A percentile compares a stretch with the other conserved stretches of the same genome.
Evolutionary conservation across 177 flowering plant genomes (phyloP).

Genomic region (Telopea speciosissima): DNA sequence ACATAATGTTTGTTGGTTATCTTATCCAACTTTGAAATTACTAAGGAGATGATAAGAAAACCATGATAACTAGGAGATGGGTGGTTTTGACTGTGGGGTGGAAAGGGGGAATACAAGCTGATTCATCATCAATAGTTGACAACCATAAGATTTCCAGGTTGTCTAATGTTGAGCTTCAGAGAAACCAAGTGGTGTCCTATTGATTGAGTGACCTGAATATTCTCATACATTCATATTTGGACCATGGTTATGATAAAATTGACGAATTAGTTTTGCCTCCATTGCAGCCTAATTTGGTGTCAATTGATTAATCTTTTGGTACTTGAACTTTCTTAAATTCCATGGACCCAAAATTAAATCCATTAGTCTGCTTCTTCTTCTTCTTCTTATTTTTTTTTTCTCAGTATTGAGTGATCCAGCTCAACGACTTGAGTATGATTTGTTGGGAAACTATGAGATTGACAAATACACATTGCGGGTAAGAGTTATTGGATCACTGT

Average conservation of each 20-base stretch:
- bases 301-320: not conserved
- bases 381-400: slow-evolving; percentile 2
- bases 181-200: slow-evolving; percentile 1
- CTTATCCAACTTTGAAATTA: not conserved
- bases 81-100: not conserved
- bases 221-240: not conserved
- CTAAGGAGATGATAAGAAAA: too few relatives aligned
- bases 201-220: not conserved
- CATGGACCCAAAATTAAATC: not conserved
- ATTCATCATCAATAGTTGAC: not conserved
- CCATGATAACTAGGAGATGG: too few relatives aligned
- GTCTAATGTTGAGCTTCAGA: not conserved
- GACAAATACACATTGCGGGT: slow-evolving; percentile 71
- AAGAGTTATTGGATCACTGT: slow-evolving; percentile 12
- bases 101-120: not conserved
- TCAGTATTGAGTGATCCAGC: slow-evolving; percentile 77
- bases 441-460: slow-evolving; percentile 68
- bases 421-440: slow-evolving; percentile 69
- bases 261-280: not conserved
- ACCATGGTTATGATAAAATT: not conserved
- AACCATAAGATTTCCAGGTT: not conserved
- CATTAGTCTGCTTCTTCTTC: not conserved
- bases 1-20: not conserved
- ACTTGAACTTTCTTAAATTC: not conserved
- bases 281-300: not conserved